Base-by-base conservation (phyloP, 257 asterid genomes). In the Solanum pinnatisectum region DNA sequence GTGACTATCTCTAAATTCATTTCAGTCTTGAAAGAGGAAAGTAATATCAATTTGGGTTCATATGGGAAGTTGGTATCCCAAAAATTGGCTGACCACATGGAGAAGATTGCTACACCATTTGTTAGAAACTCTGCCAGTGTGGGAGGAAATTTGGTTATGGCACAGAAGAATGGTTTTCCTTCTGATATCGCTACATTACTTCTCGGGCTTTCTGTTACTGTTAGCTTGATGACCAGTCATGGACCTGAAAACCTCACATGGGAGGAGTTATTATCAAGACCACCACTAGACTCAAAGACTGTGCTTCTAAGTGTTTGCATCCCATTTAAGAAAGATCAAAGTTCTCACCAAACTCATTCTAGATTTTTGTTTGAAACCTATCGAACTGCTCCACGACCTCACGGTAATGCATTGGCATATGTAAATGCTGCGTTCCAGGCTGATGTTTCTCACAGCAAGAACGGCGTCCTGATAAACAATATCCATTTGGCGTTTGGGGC, bases 61-160 rank as follows among this genome's bases (percentile, higher is more conserved):
- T 86, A 88, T 32, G 90, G 84, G 65, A 88, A 71, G 84, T 20
- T 88, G 86, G 88, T 93, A 37, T 92, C 92, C 33, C 46, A 82
- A 71, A 93, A 92, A 88, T 85, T 95, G 35, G 96, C 95, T 46
- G 90, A 89, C 65, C 96, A 93, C 76, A 90, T 95, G 96, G 96
- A 95, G 89, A 93, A 93, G 91, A 88, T 93, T 40, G 98, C 94
- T 46, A 63, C 96, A 18, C 89, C 88, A 3, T 95, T 92, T 89
- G 65, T 95, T 37, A 91, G 98, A 84, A 95, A 95, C 90, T 78
- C 94, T 2, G 98, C 92, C 33, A 95, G 96, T 88, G 85, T 95
- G 6, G 98, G 96, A 36, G 98, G 98, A 40, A 95, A 95, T 90
- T 85, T 95, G 89, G 94, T 93, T 67, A 94, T 95, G 96, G 93